These are phyloP conservation scores for Colletotrichum abscissum DNA, from an alignment of 2,329 filamentous ascomycete species.

Conservation along the genomic window DNA sequence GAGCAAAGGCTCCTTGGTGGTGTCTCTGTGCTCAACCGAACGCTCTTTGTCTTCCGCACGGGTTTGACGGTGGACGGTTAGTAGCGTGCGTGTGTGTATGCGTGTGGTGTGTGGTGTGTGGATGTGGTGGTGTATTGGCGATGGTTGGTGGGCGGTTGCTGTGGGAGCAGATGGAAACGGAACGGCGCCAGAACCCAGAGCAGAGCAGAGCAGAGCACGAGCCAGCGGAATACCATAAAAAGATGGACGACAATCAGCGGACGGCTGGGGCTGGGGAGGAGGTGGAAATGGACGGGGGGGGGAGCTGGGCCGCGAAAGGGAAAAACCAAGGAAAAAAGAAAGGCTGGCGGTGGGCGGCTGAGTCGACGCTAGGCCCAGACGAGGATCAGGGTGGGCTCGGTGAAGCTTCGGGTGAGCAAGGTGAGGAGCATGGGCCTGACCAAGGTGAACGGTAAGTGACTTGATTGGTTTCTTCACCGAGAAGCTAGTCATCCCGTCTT, in stretches of 20 bases:
- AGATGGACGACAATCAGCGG: not conserved
- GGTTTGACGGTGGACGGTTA: not conserved
- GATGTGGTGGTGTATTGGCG: slow-evolving; percentile 5
- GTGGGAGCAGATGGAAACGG: slow-evolving; percentile 32
- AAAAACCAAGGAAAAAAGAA: slow-evolving; percentile 20
- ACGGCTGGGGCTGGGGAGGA: slow-evolving; percentile 5
- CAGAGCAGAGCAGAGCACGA: not conserved
- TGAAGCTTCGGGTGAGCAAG: not conserved
- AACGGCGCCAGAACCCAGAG: not conserved
- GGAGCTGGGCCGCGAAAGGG: slow-evolving; percentile 1
- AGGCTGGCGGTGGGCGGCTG: slow-evolving; percentile 22
- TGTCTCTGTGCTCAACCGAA: slow-evolving; percentile 9
- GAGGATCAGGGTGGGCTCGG: not conserved
- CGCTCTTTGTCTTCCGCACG: slow-evolving; percentile 31
- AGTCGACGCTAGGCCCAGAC: not conserved
- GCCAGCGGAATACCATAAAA: not conserved
- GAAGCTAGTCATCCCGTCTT: not conserved
- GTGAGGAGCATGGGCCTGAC: not conserved
- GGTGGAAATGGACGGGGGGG: not conserved
- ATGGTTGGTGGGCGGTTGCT: slow-evolving; percentile 36
- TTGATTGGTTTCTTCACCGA: slow-evolving; percentile 18
- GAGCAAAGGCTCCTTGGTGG: slow-evolving; percentile 21
- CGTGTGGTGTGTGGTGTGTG: not conserved
- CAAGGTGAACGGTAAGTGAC: not conserved
- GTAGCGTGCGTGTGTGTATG: not conserved